Percentiles rank a stretch among this genome's conserved stretches.
Conservation (phyloP, 768 basidiomycete genomes). For the Auriscalpium microsporum region DNA sequence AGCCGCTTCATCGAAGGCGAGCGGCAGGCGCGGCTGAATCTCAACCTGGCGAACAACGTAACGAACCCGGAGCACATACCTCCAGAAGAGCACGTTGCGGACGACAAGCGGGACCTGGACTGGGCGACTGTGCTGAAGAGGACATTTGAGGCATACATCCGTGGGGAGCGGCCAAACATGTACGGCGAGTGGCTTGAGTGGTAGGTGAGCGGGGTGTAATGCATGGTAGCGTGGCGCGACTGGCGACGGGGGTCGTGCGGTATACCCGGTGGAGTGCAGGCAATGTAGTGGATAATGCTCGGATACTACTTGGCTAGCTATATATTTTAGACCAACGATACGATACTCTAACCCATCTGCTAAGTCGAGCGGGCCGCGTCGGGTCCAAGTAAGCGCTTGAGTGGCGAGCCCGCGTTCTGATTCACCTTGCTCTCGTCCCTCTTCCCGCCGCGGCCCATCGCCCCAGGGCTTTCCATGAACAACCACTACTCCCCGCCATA, state of each 20-base stretch:
- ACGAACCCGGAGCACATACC: conserved; percentile 21
- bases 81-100: conserved; percentile 36
- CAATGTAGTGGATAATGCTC: too few relatives aligned
- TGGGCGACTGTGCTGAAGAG: conserved; percentile 95
- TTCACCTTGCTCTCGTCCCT: too few relatives aligned
- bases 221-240: background rate
- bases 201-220: conserved; percentile 17
- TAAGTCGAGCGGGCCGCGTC: too few relatives aligned
- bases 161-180: conserved; percentile 90
- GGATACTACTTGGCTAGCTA: too few relatives aligned
- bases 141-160: conserved; percentile 87
- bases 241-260: background rate
- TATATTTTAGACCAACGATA: too few relatives aligned
- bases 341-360: too few relatives aligned
- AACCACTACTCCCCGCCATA: too few relatives aligned
- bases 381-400: too few relatives aligned
- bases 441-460: too few relatives aligned
- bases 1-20: conserved; percentile 71
- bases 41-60: conserved; percentile 18
- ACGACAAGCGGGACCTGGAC: conserved; percentile 74
- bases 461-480: too few relatives aligned
- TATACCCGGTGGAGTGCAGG: too few relatives aligned
- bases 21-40: conserved; percentile 44
- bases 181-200: conserved; percentile 75
- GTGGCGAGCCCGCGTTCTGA: too few relatives aligned